phyloP scores from a whole-genome alignment of 768 basidiomycete species.

The Pleurotus djamor region DNA sequence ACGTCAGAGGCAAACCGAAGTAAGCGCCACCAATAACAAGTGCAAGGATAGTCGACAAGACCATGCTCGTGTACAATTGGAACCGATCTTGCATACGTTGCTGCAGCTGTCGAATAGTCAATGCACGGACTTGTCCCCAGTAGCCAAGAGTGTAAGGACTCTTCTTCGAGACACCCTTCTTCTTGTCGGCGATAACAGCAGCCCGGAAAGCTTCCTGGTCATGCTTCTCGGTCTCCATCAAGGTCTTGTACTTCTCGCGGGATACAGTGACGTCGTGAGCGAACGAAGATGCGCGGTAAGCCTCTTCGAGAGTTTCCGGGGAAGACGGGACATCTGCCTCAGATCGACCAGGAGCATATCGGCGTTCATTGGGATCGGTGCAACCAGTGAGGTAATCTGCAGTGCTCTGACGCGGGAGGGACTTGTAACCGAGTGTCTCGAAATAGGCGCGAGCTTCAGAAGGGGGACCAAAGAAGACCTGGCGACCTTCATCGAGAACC shows the following conservation, averaged over 20 bases:
- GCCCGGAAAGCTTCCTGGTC: conserved; percentile 78
- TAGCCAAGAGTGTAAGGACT: conserved; percentile 86
- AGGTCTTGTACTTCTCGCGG: conserved; percentile 52
- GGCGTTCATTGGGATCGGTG: conserved; percentile 85
- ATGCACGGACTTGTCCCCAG: conserved; percentile 65
- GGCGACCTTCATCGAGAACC: conserved; percentile 76
- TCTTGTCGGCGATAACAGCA: conserved; percentile 76
- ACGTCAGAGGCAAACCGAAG: conserved; percentile 67
- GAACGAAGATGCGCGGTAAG: conserved; percentile 51
- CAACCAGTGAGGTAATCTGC: conserved; percentile 85
- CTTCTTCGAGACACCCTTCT: conserved; percentile 70
- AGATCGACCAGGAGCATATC: conserved; percentile 64
- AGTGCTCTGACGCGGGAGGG: conserved; percentile 80
- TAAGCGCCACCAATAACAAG: conserved; percentile 74
- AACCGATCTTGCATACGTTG: conserved; percentile 75
- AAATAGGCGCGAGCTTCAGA: conserved; percentile 79
- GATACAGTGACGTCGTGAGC: conserved; percentile 39
- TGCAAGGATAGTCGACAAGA: conserved; percentile 58
- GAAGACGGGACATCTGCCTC: conserved; percentile 61
- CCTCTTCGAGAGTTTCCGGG: conserved; percentile 63
- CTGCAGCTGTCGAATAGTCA: conserved; percentile 73
- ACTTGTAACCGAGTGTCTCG: conserved; percentile 65
- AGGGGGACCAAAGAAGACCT: conserved; percentile 79
- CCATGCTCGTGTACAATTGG: conserved; percentile 70
- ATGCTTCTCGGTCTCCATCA: conserved; percentile 56